Evolutionary conservation across 2,329 filamentous ascomycete species (phyloP), one percentile per base, ranked within the genome.

Genomic region (Ceratocystis ficicola): DNA sequence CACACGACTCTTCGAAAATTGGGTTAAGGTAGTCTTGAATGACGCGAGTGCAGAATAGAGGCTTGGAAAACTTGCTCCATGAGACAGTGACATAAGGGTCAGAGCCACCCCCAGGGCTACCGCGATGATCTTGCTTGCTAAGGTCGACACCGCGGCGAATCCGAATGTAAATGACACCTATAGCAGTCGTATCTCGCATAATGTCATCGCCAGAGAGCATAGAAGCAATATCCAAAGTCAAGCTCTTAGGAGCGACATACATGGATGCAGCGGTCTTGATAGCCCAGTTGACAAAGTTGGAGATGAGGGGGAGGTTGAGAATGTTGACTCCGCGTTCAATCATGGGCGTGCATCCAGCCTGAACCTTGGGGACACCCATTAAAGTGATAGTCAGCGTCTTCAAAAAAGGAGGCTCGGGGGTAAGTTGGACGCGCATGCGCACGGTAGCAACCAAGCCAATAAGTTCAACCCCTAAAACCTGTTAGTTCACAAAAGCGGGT

Each of bases 41-140:
- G 63, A 97, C 92, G 61, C 94, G 86, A 1, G 94, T 97, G 75
- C 92, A 96, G 76, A 96, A 97, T 83, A 96, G 95, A 1, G 93
- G 93, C 77, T 99, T 99, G 66, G 89, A 89, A 71, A 96, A 97
- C 75, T 97, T 96, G 72, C 90, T 95, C 79, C 95, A 97, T 50
- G 89, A 87, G 44, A 97, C 81, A 41, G 93, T 96, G 73, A 97
- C 95, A 74, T 97, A 97, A 0, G 93, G 91, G 71, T 99, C 94
- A 63, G 89, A 95, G 57, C 93, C 93, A 44, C 94, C 93, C 20
- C 90, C 88, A 64, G 87, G 82, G 71, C 86, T 92, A 50, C 91
- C 92, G 67, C 89, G 86, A 61, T 78, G 76, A 73, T 99, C 94
- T 73, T 96, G 93, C 76, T 96, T 96, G 78, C 90, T 95, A 67